Base-by-base conservation (phyloP, 371 early-diverging fungal genomes). In the Rhizopus microsporus region DNA sequence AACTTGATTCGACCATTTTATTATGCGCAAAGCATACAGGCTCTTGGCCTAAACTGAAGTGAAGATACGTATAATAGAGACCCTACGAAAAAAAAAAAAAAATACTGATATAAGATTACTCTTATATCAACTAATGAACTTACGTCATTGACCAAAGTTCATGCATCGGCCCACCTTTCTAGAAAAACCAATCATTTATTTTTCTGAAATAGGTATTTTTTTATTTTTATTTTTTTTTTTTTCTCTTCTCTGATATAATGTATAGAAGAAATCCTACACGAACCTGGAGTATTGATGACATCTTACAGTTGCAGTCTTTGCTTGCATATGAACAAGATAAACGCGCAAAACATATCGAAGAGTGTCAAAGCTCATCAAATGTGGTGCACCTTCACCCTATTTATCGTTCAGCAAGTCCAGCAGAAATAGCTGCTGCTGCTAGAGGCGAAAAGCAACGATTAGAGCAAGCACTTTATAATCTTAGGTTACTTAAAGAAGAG, bases 281-380 rank as follows among this genome's bases (percentile, higher is more conserved):
- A 8, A 54, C 43, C 31, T 32, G 59, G 33, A 55, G 51, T 7
- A 35, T 66, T 8, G 62, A 66, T 57, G 67, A 66, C 30, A 54
- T 61, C 44, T 37, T 57, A 30, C 67, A 66, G 23, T 55, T 66
- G 2, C 67, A 66, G 42, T 54, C 61, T 2, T 23, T 66, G 7
- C 34, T 66, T 6, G 42, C 46, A 31, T 46, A 66, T 42, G 67
- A 66, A 35, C 62, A 62, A 35, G 34, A 38, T 23, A 50, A 55
- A 39, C 62, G 67, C 17, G 57, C 60, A 23, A 47, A 34, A 39
- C 62, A 61, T 17, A 58, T 51, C 30, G 39, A 39, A 35, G 51
- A 30, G 7, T 62, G 62, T 55, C 50, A 53, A 17, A 42, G 40
- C 4, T 48, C 23, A 43, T 29, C 32, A 5, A 48, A 40, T 5